phyloP scores from a whole-genome alignment of 306 rosid genomes.

The Malus sylvestris region DNA sequence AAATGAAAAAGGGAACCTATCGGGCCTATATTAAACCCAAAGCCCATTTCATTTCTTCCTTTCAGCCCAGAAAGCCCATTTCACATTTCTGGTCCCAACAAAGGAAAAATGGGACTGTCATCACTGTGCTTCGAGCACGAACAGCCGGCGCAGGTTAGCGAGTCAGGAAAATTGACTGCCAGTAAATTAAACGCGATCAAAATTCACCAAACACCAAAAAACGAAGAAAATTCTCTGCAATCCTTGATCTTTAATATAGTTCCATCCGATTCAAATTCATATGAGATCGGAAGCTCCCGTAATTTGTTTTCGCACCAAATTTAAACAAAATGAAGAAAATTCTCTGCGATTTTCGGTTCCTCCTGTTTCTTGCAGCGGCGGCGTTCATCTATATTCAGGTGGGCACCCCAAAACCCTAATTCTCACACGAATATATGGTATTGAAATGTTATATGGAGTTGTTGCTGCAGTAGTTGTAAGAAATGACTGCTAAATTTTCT shows the following conservation, averaged over 20 bases:
- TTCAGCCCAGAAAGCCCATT: background rate
- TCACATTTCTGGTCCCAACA: background rate
- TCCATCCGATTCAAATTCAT: background rate
- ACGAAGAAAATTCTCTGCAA: background rate
- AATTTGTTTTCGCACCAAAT: background rate
- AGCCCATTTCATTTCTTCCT: background rate
- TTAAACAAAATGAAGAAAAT: constrained; percentile 41
- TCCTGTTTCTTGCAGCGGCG: constrained; percentile 64
- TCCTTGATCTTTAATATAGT: background rate
- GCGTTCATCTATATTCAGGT: constrained; percentile 93
- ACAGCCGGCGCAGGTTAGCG: background rate
- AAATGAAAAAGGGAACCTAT: too few relatives aligned
- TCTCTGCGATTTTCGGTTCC: constrained; percentile 77
- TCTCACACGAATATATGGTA: background rate
- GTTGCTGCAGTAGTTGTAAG: background rate
- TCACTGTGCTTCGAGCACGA: background rate
- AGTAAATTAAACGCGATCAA: constrained; percentile 4
- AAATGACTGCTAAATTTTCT: background rate
- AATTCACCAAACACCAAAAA: background rate
- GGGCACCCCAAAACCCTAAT: background rate
- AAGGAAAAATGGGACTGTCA: background rate
- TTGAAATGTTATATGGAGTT: background rate
- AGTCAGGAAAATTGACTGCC: background rate
- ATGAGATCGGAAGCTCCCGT: constrained; percentile 10
- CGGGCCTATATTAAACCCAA: background rate